Evolutionary conservation across 345 rosid genomes (phyloP), one percentile per base, ranked within the genome.

Genomic region (Moricandia arvensis): DNA sequence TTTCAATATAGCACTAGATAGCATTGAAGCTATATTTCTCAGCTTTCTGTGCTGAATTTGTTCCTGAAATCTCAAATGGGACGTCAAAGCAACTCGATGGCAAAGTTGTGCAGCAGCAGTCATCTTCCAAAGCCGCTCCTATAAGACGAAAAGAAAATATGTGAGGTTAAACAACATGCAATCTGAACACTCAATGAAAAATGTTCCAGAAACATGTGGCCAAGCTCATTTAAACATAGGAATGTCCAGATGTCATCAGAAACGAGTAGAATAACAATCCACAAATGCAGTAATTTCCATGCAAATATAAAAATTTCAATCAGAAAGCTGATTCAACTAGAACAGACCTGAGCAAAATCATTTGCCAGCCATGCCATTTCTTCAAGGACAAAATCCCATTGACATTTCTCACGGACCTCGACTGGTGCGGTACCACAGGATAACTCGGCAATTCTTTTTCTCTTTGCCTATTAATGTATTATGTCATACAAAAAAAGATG

Each of bases 321-420:
- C 55, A 69, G 63, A 66, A 60, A 37, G 53, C 38, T 17, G 71
- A 63, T 71, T 27, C 27, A 54, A 69, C 60, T 65, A 51, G 62
- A 68, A 31, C 83, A 79, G 72, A 96, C 99, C 99, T 96, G 99
- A 0, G 91, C 88, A 86, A 96, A 88, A 83, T 96, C 99, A 86
- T 91, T 93, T 76, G 98, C 99, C 81, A 96, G 77, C 99, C 99
- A 96, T 66, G 89, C 82, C 97, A 96, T 93, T 83, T 96, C 99
- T 90, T 96, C 98, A 15, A 96, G 95, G 80, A 96, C 95, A 83
- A 86, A 93, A 82, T 88, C 96, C 99, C 99, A 96, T 51, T 90
- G 96, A 77, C 87, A 85, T 79, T 83, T 93, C 57, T 76, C 78
- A 55, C 78, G 85, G 76, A 35, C 77, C 80, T 86, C 95, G 74